These are phyloP conservation scores for Colletotrichum spaethianum DNA, from an alignment of 2,329 filamentous ascomycete genomes.

Conservation along the genomic window DNA sequence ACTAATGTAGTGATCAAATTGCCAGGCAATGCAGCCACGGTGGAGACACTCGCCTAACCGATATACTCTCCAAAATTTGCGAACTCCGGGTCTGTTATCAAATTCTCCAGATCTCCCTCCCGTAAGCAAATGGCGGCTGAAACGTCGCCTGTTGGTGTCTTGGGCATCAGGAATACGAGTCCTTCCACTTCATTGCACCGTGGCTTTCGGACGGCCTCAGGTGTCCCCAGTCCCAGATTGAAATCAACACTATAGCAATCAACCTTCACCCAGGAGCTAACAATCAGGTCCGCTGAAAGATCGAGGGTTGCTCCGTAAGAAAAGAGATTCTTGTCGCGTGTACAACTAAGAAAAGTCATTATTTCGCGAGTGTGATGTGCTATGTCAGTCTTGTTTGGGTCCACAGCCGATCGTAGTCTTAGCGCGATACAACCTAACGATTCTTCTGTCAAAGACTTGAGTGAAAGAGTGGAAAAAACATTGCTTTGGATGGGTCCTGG, in stretches of 20 bases:
- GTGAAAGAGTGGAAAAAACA: constrained; percentile 54
- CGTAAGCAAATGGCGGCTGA: constrained; percentile 59
- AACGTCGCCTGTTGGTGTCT: constrained; percentile 57
- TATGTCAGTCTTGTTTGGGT: constrained; percentile 48
- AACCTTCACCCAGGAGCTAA: constrained; percentile 69
- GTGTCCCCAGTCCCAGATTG: constrained; percentile 59
- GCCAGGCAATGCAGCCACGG: no score
- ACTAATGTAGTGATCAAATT: no score
- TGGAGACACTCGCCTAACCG: constrained; percentile 44
- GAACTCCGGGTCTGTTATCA: constrained; percentile 60
- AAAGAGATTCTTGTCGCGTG: constrained; percentile 52
- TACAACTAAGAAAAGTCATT: constrained; percentile 54
- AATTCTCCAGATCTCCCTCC: constrained; percentile 61
- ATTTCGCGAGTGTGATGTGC: constrained; percentile 55
- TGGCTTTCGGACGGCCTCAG: constrained; percentile 63
- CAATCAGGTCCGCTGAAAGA: constrained; percentile 58
- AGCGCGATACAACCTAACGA: constrained; percentile 31
- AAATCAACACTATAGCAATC: constrained; percentile 63
- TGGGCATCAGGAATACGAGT: constrained; percentile 65
- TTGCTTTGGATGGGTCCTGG: constrained; percentile 64
- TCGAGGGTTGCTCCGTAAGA: constrained; percentile 54
- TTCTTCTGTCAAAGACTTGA: constrained; percentile 47
- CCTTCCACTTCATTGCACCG: constrained; percentile 60
- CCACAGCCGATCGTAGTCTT: constrained; percentile 55
- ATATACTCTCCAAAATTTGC: constrained; percentile 53